Base-by-base conservation (phyloP, 441 rosid genomes). In the Viola pubescens region DNA sequence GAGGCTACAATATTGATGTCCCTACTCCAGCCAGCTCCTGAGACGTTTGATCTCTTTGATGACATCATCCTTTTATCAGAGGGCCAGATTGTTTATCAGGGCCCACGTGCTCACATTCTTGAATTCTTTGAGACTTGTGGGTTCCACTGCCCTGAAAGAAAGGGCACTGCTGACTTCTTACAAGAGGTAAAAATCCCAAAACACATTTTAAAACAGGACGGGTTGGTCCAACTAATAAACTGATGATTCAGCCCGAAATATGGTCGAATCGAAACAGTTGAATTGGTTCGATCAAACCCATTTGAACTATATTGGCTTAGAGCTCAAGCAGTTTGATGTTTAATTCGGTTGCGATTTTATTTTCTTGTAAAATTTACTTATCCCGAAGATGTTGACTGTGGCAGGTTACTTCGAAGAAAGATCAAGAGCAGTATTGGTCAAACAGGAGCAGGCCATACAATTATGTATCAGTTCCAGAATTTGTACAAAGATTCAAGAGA, bases 91-190 rank as follows among this genome's bases (percentile, higher is more conserved):
- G 90, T 87, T 5, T 89, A 92, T 61, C 86, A 81, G 54, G 98
- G 97, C 71, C 94, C 97, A 54, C 81, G 86, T 19, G 81, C 82
- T 7, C 73, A 79, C 59, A 59, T 84, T 7, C 65, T 92, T 3
- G 72, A 84, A 43, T 92, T 92, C 79, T 92, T 92, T 44, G 82
- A 80, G 59, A 70, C 65, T 13, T 89, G 85, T 43, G 97, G 97
- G 0, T 92, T 92, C 73, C 78, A 66, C 19, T 92, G 98, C 34
- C 97, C 98, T 0, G 90, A 89, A 53, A 81, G 95, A 70, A 89
- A 92, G 61, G 95, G 94, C 52, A 79, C 89, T 1, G 97, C 98
- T 51, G 97, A 89, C 60, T 91, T 91, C 80, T 73, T 91, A 58
- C 98, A 91, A 76, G 94, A 91, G 88, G 97, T 91, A 72, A 51